Base-by-base conservation (phyloP, 2,329 filamentous ascomycete genomes). In the Hypoxylon sp. region DNA sequence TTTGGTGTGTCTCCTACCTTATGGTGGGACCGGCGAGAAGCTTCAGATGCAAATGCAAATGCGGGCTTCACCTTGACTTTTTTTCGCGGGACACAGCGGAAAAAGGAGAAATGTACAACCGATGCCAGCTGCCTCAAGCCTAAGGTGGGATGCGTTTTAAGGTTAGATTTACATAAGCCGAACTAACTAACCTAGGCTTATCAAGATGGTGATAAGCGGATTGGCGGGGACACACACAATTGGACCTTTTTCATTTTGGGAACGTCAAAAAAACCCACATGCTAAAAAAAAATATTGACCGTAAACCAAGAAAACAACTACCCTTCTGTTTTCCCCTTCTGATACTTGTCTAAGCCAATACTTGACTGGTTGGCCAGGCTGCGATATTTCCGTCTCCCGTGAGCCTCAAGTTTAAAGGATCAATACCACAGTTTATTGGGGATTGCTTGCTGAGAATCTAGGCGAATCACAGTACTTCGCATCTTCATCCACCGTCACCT, bases 221-320 rank as follows among this genome's bases (percentile, higher is more conserved):
- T 65, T 29, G 35, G 69, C 57, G 59, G 56, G 57, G 56, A 71
- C 69, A 70, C 67, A 66, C 69, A 71, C 68, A 71, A 71, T 65
- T 71, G 63, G 60, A 61, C 57, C 63, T 58, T 48, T 44, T 65
- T 50, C 44, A 61, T 51, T 39, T 66, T 63, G 10, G 42, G 17
- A 57, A 61, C 52, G 14, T 63, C 53, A 60, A 68, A 68, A 68
- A 70, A 68, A 57, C 24, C 42, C 54, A 69, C 57, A 56, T 48
- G 52, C 48, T 55, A 59, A 31, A 55, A 31, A 55, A 68, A 67
- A 67, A 58, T 57, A 67, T 64, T 60, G 51, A 55, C 35, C 24
- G 44, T 58, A 33, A 63, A 63, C 26, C 29, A 31, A 60, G 31
- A 42, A 50, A 61, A 55, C 14, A 53, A 54, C 42, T 35, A n/a